Evolutionary conservation across 306 rosid genomes (phyloP).

Genomic region (Malus domestica): ASM211411v1 NC_041801.1:18301501-18302000

Average conservation of each 20-base stretch:
- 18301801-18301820: conserved; percentile 96
- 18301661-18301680: conserved; percentile 20
- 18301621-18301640: not conserved
- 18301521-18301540: not conserved
- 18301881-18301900: conserved; percentile 94
- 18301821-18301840: conserved; percentile 62
- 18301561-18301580: not conserved
- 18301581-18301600: not conserved
- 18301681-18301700: conserved; percentile 48
- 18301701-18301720: conserved; percentile 84
- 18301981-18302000: conserved; percentile 83
- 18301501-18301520: not conserved
- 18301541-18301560: not conserved
- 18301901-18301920: conserved; percentile 74
- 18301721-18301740: conserved; percentile 75
- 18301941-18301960: conserved; percentile 64
- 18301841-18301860: conserved; percentile 75
- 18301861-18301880: conserved; percentile 84
- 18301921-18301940: conserved; percentile 92
- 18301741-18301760: conserved; percentile 54
- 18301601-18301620: not conserved
- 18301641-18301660: not conserved
- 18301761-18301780: conserved; percentile 76
- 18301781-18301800: conserved; percentile 93
- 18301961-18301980: conserved; percentile 73